These are phyloP conservation scores for Kodamaea sp. DNA, from an alignment of 1,139 yeast genomes.

Conservation along the genomic window DNA sequence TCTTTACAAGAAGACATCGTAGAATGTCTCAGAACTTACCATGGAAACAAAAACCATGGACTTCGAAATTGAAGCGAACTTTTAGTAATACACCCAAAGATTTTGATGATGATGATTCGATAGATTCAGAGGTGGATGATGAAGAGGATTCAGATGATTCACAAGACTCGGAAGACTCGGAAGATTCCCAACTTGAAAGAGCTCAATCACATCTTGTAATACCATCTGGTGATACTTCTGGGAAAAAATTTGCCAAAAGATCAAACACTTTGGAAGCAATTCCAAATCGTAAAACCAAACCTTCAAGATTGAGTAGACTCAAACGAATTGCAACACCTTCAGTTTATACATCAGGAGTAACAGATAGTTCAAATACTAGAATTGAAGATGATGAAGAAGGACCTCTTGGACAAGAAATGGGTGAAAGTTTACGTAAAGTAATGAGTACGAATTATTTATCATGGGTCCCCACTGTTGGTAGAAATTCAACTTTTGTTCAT, in stretches of 20 bases:
- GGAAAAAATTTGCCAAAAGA: constrained; percentile 36
- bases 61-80: constrained; percentile 15
- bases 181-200: constrained; percentile 10
- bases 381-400: constrained; percentile 9
- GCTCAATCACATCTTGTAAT: constrained; percentile 35
- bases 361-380: constrained; percentile 7
- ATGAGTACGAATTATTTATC: constrained; percentile 70
- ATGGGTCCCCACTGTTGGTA: constrained; percentile 91
- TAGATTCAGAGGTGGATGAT: constrained; percentile 20
- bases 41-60: constrained; percentile 11
- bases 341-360: background rate
- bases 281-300: constrained; percentile 7
- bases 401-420: constrained; percentile 2
- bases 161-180: constrained; percentile 14
- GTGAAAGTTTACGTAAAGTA: constrained; percentile 8
- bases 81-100: constrained; percentile 20
- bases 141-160: constrained; percentile 14
- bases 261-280: constrained; percentile 46
- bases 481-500: constrained; percentile 88
- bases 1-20: constrained; percentile 27
- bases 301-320: constrained; percentile 10
- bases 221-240: constrained; percentile 35
- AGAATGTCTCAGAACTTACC: constrained; percentile 8
- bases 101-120: constrained; percentile 20
- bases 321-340: constrained; percentile 8